Evolutionary conservation across 2,329 filamentous ascomycete species (phyloP).

Genomic region (Aspergillus pseudoglaucus): DNA sequence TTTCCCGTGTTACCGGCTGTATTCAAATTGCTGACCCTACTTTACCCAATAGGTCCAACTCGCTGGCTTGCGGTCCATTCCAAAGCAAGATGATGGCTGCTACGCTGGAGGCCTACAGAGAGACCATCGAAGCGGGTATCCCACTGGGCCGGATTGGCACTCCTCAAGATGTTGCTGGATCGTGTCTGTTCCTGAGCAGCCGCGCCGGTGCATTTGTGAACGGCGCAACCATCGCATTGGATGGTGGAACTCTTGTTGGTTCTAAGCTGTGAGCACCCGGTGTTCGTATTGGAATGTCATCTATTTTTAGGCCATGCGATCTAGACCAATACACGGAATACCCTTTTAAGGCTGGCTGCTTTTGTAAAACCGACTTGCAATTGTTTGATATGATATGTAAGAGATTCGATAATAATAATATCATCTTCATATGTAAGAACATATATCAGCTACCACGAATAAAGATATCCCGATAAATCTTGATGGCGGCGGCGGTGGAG

Average conservation of each 20-base stretch:
- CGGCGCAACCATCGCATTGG: conserved; percentile 57
- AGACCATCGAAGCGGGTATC: conserved; percentile 49
- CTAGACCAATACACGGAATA: background rate
- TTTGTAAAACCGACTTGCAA: too few species aligned
- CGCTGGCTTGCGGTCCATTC: conserved; percentile 63
- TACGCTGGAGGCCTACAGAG: conserved; percentile 45
- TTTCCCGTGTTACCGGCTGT: background rate
- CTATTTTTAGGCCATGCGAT: too few species aligned
- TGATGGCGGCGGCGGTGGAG: conserved; percentile 5
- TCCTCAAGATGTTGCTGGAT: conserved; percentile 63
- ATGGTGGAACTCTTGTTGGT: conserved; percentile 47
- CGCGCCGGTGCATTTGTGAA: conserved; percentile 62
- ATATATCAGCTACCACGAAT: too few species aligned
- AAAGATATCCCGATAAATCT: too few species aligned
- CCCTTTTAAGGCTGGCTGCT: too few species aligned
- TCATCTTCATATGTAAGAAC: too few species aligned
- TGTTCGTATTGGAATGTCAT: background rate
- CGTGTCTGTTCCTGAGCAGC: conserved; percentile 64
- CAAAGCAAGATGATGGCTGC: conserved; percentile 51
- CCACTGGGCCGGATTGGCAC: conserved; percentile 62
- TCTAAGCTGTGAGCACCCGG: conserved; percentile 32
- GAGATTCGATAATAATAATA: too few species aligned
- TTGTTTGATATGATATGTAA: too few species aligned
- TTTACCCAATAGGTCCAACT: conserved; percentile 50
- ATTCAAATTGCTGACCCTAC: background rate